A percentile compares a stretch with the other conserved stretches of the same genome.
phyloP scores from a whole-genome alignment of 169 alveolate species.

The Plasmodium fragile region DNA sequence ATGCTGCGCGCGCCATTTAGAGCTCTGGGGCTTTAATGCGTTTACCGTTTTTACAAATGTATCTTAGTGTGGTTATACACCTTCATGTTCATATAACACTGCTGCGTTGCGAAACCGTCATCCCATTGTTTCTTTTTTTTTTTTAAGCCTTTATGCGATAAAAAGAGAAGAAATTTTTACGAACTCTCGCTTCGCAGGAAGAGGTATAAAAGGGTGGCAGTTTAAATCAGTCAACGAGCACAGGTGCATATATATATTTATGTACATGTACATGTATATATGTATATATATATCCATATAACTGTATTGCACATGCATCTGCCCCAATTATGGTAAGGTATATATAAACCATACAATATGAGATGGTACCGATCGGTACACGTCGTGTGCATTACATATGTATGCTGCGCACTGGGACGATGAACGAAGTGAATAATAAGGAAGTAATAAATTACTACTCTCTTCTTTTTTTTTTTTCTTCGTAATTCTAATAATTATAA shows the following conservation, averaged over 20 bases:
- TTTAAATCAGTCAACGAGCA: neutral
- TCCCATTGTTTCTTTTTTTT: neutral
- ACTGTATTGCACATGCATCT: neutral
- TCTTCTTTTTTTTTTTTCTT: no score
- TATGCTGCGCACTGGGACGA: neutral
- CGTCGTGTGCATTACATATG: neutral
- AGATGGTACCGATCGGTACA: neutral
- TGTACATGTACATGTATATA: neutral
- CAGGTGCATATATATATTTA: neutral
- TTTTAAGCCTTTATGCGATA: neutral
- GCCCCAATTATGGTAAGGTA: neutral
- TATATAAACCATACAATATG: no score
- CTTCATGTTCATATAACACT: neutral
- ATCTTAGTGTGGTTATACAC: neutral
- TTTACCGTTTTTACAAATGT: neutral
- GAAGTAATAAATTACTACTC: neutral
- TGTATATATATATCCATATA: neutral
- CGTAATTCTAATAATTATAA: neutral
- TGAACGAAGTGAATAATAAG: neutral
- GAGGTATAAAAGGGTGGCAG: neutral
- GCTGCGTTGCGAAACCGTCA: neutral
- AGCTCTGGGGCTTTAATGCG: neutral
- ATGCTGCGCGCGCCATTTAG: neutral
- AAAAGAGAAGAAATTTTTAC: neutral
- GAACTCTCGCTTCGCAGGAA: neutral